These are phyloP conservation scores for Passiflora organensis DNA, from an alignment of 345 rosid genomes.

Conservation along the genomic window DNA sequence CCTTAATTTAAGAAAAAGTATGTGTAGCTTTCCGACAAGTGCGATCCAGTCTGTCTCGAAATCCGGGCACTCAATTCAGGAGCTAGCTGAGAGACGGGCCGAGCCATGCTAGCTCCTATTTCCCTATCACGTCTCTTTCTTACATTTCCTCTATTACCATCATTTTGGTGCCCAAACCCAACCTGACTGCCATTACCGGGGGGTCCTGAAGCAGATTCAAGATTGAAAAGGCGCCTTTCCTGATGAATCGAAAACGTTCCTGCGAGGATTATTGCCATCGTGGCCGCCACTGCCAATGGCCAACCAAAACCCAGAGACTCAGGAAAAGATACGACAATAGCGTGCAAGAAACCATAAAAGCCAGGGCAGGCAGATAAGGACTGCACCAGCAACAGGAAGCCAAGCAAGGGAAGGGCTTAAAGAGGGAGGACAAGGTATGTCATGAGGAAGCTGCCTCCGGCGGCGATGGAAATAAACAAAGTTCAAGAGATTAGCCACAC, in stretches of 20 bases:
- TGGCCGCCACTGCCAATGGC: constrained; percentile 24
- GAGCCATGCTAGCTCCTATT: too few species aligned
- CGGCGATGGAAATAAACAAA: constrained; percentile 36
- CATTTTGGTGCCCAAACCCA: constrained; percentile 4
- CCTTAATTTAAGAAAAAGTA: too few species aligned
- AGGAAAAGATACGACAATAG: constrained; percentile 53
- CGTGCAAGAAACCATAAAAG: constrained; percentile 61
- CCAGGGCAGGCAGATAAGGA: constrained; percentile 79
- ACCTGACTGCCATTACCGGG: too few species aligned
- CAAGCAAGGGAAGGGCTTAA: constrained; percentile 32
- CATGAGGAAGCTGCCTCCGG: constrained; percentile 59
- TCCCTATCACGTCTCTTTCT: constrained; percentile 28
- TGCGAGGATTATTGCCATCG: constrained; percentile 10
- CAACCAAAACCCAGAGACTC: constrained; percentile 55
- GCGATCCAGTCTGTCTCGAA: too few species aligned
- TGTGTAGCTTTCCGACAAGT: too few species aligned
- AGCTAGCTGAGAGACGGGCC: too few species aligned
- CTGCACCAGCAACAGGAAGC: constrained; percentile 54
- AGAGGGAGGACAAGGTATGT: constrained; percentile 48
- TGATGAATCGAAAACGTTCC: neutral
- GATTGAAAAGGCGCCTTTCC: neutral
- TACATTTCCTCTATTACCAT: neutral
- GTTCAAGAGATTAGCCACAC: constrained; percentile 54
- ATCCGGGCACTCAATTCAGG: too few species aligned
- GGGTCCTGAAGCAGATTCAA: neutral